These are phyloP conservation scores for Microcera coccophila DNA, from an alignment of 2,329 filamentous ascomycete genomes.

Conservation along the genomic window DNA sequence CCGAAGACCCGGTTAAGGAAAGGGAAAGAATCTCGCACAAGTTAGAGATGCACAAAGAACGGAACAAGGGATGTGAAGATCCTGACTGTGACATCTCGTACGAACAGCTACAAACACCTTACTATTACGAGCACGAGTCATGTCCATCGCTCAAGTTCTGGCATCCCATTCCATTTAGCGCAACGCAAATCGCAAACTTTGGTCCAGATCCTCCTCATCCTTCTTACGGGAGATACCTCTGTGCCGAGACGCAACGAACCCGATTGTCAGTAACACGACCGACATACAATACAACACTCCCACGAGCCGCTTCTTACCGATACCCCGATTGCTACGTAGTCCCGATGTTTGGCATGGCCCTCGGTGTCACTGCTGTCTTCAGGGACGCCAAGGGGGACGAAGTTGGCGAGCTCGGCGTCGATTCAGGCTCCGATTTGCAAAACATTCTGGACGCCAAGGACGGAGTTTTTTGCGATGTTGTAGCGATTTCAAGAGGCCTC, in stretches of 20 bases:
- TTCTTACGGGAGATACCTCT: constrained; percentile 6
- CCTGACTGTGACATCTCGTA: no score
- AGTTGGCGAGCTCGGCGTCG: constrained; percentile 3
- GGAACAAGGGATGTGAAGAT: no score
- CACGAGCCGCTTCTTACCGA: background rate
- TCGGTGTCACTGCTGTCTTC: constrained; percentile 3
- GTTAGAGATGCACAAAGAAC: no score
- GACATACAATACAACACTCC: background rate
- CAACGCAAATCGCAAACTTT: no score
- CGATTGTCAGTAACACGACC: background rate
- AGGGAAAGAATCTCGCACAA: no score
- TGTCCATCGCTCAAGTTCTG: no score
- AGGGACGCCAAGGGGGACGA: constrained; percentile 1
- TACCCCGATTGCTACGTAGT: background rate
- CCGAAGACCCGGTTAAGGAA: background rate
- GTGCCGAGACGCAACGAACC: constrained; percentile 2
- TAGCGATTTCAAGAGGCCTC: constrained; percentile 4
- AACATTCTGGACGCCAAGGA: background rate
- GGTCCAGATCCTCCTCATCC: no score
- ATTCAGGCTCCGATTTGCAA: background rate
- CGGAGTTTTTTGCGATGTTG: background rate
- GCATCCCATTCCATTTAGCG: no score
- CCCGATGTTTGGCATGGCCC: constrained; percentile 4
- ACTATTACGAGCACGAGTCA: no score
- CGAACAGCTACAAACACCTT: no score